Base-by-base conservation (phyloP, 352 stramenopile species). In the Globisporangium yorkense region DNA sequence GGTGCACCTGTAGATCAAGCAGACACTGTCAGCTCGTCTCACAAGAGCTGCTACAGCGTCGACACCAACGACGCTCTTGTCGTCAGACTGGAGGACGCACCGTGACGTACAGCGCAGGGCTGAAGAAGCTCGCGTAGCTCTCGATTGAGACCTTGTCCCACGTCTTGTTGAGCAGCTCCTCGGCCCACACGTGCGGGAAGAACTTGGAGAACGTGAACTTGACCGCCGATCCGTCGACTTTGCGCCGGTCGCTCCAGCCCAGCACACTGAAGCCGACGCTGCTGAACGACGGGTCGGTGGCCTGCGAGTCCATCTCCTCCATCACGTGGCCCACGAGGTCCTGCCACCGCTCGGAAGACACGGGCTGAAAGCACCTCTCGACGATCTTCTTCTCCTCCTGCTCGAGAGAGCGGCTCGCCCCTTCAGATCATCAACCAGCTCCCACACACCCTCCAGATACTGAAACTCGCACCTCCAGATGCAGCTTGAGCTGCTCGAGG, bases 101-200 rank as follows among this genome's bases (percentile, higher is more conserved):
- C 54, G 63, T 67, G 53, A 83, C 74, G 48, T 72, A 67, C 27
- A 80, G 59, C 44, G 71, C 66, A 0, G 74, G 74, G 21, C 67
- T 83, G 64, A 80, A 83, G 59, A 80, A 80, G 31, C 66, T 76
- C 16, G 66, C 67, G 44, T 80, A 80, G 59, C 64, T 72, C 44
- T 83, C 74, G 5, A 62, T 77, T 3, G 59, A 71, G 27, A 83
- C 41, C 54, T 63, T 54, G 20, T 74, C 57, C 63, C 71, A 83
- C n/a, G 56, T 77, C 12, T 59, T 59, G 50, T 77, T 71, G 69
- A 72, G 71, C 20, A 83, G 47, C 15, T 70, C 70, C 46, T 78
- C 64, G 20, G 74, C 68, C 33, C 63, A 75, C n/a, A 80, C 47
- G 50, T 83, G 57, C 5, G 66, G 63, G 51, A 78, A 83, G n/a